Conservation (phyloP, 768 basidiomycete genomes). For the Leucocoprinus birnbaumii region DNA sequence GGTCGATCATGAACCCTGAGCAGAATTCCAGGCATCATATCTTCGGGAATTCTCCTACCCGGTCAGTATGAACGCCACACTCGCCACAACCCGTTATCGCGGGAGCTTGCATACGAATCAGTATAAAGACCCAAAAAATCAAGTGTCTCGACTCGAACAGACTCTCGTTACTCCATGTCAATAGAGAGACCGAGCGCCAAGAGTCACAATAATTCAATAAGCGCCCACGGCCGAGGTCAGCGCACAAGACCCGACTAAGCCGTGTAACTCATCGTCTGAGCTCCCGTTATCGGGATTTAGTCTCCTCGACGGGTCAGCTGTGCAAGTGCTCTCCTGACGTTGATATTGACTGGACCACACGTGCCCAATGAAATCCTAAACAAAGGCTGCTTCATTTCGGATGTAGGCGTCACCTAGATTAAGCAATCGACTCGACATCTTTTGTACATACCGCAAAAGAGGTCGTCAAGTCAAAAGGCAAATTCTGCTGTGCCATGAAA, state of each 20-base stretch:
- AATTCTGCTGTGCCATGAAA: neutral
- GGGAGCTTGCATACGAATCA: neutral
- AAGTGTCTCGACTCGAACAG: neutral
- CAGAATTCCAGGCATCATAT: neutral
- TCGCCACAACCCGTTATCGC: constrained; percentile 1
- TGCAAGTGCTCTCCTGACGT: neutral
- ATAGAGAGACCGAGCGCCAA: neutral
- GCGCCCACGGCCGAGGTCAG: neutral
- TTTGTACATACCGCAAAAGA: constrained; percentile 5
- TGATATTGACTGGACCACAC: constrained; percentile 3
- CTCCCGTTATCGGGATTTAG: constrained; percentile 2
- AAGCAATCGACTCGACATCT: constrained; percentile 1
- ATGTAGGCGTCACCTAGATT: neutral
- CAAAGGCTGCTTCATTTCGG: constrained; percentile 4
- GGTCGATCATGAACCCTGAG: neutral
- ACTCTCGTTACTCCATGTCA: neutral
- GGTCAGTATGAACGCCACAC: neutral
- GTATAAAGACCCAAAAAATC: neutral
- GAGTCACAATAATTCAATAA: neutral
- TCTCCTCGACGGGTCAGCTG: constrained; percentile 5
- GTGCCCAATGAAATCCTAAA: neutral
- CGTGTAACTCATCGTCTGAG: neutral
- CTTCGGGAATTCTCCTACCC: neutral
- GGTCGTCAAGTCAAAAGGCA: neutral
- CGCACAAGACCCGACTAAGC: neutral